These are phyloP conservation scores for Aureobasidium sp. DNA, from an alignment of 2,329 filamentous ascomycete genomes.

Conservation along the genomic window DNA sequence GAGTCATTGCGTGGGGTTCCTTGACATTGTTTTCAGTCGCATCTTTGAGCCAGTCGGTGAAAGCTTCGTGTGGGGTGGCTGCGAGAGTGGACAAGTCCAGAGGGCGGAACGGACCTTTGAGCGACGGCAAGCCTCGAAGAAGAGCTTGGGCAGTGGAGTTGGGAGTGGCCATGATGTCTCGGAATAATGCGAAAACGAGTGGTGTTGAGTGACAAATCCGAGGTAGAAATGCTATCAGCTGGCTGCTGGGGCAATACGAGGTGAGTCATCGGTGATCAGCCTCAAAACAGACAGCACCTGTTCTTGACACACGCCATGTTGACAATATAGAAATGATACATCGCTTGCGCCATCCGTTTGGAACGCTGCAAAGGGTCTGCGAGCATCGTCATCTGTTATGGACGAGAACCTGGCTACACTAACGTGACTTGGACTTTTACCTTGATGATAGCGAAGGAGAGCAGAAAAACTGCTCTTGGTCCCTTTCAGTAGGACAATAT, in stretches of 20 bases:
- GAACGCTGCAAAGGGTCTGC: too few species aligned
- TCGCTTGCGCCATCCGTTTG: too few species aligned
- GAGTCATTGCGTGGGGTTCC: not conserved
- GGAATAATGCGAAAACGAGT: not conserved
- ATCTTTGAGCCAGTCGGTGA: not conserved
- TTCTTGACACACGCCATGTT: too few species aligned
- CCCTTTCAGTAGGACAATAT: too few species aligned
- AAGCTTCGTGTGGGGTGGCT: not conserved
- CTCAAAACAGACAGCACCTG: too few species aligned
- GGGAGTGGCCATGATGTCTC: not conserved
- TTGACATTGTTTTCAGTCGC: not conserved
- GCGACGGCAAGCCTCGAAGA: not conserved
- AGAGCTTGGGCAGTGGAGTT: not conserved
- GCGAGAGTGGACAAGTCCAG: not conserved
- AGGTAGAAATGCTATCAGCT: not conserved
- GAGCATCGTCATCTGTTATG: too few species aligned
- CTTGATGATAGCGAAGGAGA: too few species aligned
- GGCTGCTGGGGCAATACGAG: not conserved
- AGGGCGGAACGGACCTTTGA: not conserved
- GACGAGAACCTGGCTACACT: too few species aligned
- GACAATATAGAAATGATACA: too few species aligned
- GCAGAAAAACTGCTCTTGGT: too few species aligned
- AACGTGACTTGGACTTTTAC: too few species aligned
- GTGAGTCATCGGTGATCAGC: not conserved
- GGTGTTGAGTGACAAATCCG: not conserved